Percentiles rank a stretch among this genome's conserved stretches.
Evolutionary conservation across 1,139 yeast genomes (phyloP).

Genomic region (Suhomyces choctaworum): DNA sequence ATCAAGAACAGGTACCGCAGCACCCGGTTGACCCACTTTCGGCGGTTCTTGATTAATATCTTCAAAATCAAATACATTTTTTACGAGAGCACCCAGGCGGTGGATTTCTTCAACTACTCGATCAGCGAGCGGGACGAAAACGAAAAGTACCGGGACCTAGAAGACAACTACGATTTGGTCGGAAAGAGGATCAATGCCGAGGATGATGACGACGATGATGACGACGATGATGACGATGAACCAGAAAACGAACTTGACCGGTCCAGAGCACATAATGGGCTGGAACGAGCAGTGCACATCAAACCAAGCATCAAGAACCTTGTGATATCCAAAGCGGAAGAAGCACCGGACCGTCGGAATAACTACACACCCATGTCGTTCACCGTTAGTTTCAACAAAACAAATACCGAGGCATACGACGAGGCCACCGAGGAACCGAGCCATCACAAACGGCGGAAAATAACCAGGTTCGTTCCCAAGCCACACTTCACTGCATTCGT

Average conservation of each 20-base stretch:
- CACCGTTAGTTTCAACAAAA: slow-evolving; percentile 26
- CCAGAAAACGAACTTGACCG: slow-evolving; percentile 11
- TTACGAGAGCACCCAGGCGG: slow-evolving; percentile 43
- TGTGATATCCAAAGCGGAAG: slow-evolving; percentile 14
- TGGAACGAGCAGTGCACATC: slow-evolving; percentile 12
- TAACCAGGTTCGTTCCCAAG: slow-evolving; percentile 2
- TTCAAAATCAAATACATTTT: slow-evolving; percentile 34
- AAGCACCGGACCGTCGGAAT: slow-evolving; percentile 6
- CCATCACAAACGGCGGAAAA: slow-evolving; percentile 1
- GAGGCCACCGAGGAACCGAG: slow-evolving; percentile 4
- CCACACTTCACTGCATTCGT: slow-evolving; percentile 9
- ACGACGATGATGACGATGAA: slow-evolving; percentile 12
- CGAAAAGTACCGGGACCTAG: slow-evolving; percentile 35
- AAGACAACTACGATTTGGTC: slow-evolving; percentile 37
- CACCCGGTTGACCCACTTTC: slow-evolving; percentile 17
- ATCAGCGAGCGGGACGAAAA: slow-evolving; percentile 34
- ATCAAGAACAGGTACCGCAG: slow-evolving; percentile 25
- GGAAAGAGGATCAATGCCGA: slow-evolving; percentile 14
- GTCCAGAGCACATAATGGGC: slow-evolving; percentile 10
- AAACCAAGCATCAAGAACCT: slow-evolving; percentile 22
- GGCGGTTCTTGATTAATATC: slow-evolving; percentile 27
- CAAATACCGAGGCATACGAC: slow-evolving; percentile 15
- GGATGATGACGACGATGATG: slow-evolving; percentile 8
- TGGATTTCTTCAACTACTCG: slow-evolving; percentile 40
- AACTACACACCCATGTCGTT: slow-evolving; percentile 25